Evolutionary conservation across 2,329 filamentous ascomycete genomes (phyloP).

Genomic region (Penicillium sp.): DNA sequence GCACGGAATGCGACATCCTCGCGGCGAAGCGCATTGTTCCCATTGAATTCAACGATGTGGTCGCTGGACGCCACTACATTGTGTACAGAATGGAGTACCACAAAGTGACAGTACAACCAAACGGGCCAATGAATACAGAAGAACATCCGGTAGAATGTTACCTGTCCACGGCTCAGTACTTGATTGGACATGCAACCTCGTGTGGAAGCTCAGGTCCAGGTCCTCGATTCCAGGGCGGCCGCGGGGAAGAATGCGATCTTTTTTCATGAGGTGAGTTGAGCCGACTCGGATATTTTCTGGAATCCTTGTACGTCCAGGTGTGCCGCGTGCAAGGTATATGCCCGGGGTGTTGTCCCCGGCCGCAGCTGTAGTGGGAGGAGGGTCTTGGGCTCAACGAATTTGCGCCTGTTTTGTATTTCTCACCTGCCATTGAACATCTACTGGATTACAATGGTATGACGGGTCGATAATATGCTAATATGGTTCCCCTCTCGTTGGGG

Average conservation of each 20-base stretch:
- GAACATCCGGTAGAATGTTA: conserved; percentile 7
- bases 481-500: no score
- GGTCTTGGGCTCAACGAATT: no score
- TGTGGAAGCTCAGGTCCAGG: not conserved
- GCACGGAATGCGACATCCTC: conserved; percentile 3
- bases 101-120: not conserved
- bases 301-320: not conserved
- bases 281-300: not conserved
- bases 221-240: not conserved
- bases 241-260: conserved; percentile 5
- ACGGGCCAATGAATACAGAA: not conserved
- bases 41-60: not conserved
- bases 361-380: not conserved
- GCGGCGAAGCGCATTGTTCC: not conserved
- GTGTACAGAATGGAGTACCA: conserved; percentile 1
- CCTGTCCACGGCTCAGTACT: not conserved
- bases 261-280: not conserved
- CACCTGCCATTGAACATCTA: not conserved
- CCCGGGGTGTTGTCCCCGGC: not conserved
- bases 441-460: not conserved
- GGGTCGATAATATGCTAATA: no score
- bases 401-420: not conserved
- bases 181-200: not conserved
- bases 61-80: not conserved
- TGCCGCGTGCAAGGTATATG: not conserved